Evolutionary conservation across 768 basidiomycete genomes (phyloP), one percentile per base, ranked within the genome.

Genomic region (Sporobolomyces roseus): DNA sequence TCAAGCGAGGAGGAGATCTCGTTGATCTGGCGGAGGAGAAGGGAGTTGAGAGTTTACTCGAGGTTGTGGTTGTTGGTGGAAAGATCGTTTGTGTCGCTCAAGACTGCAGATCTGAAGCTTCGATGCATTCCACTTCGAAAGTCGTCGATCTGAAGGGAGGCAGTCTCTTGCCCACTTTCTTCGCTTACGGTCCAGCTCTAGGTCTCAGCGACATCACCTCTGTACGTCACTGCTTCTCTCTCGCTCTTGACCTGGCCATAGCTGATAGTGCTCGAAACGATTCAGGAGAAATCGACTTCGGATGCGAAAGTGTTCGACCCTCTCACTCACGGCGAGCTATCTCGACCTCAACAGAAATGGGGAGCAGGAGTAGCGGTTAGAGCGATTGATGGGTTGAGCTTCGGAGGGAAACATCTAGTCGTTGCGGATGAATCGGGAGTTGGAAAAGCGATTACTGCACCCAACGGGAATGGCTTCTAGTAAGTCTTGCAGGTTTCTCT

Each of bases 381-480:
- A 10, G 70, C 70, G 0, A 21, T 63, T 27, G 65, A 71, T 38
- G 70, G 61, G 1, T 51, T 71, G 29, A 46, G n/a, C 8, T 63
- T 66, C 23, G 61, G 65, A 23, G 70, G 70, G 2, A 71, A 71
- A 36, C 64, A 71, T 10, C 52, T 71, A 16, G 29, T 30, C n/a
- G 53, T 65, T 16, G 63, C 68, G 25, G 52, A 58, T 5, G 63
- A 41, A 32, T 46, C 53, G n/a, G 68, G 68, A 25, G 60, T 70
- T 10, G 41, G 38, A 21, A 62, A 58, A 32, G 68, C 68, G 12
- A 49, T 70, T 4, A 56, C 60, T 17, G 63, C 59, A 16, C 68
- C 64, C 32, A 41, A 45, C 5, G 60, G 63, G 0, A 49, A 65
- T 10, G 68, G 64, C 21, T 70, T 70, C 60, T 58, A 54, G 52